Base-by-base conservation (phyloP, 2,329 filamentous ascomycete species). In the Fusarium subglutinans region DNA sequence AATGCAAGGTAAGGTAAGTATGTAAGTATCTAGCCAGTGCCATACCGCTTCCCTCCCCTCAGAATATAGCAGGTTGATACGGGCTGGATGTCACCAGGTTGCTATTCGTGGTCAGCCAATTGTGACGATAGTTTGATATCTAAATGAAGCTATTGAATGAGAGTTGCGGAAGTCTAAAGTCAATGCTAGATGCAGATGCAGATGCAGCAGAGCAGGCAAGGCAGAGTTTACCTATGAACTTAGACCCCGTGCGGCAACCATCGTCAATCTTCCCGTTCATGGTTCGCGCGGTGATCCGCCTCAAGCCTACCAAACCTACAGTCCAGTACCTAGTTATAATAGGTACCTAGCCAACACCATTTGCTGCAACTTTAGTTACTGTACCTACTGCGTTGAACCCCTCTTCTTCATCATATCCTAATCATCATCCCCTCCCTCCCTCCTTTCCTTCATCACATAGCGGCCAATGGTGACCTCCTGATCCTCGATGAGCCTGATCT, bases 401-500 rank as follows among this genome's bases (percentile, higher is more conserved):
- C 58, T 63, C 67, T n/a, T 60, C 50, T 26, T 35, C 67, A 43
- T 67, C 68, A 64, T 61, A 35, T 56, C 48, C 58, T 30, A 37
- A 56, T 66, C 48, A 66, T 64, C 20, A 53, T 55, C 57, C 51
- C 40, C 44, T 44, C 56, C 63, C 38, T 67, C 58, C 45, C 45
- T 30, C 58, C 48, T 15, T 35, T 30, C 63, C 38, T 57, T 41
- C 28, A 26, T 48, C 28, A 60, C 47, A 50, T 62, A 63, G 26
- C 57, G 41, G 59, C 66, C 60, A 63, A 63, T 67, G 53, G 35
- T 53, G 26, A 60, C 26, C 44, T 48, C 45, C 30, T 68, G 57
- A 70, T 74, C 48, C 43, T 64, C 59, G 48, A 58, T 70, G 67
- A 70, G 57, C 64, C 51, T 69, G 63, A 73, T 77, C 67, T 69